Percentiles rank a stretch among this genome's conserved stretches.
Conservation (phyloP, 1,284 basidiomycete species). For the Ceratobasidium sp. region DNA sequence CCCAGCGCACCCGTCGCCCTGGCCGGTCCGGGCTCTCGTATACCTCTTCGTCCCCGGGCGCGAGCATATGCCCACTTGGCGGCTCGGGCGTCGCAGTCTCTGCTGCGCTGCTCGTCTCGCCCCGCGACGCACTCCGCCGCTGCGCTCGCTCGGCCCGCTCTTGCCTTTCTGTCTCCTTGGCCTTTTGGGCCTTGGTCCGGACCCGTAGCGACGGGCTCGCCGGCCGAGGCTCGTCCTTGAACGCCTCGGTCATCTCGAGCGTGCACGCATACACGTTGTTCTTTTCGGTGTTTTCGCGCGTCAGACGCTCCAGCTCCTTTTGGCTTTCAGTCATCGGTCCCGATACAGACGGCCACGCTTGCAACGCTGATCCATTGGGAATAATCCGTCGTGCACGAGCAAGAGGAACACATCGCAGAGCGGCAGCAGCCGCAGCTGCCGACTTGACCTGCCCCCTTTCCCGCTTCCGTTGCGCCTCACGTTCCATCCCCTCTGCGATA, state of each 20-base stretch:
- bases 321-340: slow-evolving; percentile 11
- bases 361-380: slow-evolving; percentile 11
- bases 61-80: neutral
- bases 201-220: slow-evolving; percentile 36
- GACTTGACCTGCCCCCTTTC: slow-evolving; percentile 48
- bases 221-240: slow-evolving; percentile 20
- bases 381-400: slow-evolving; percentile 18
- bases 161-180: slow-evolving; percentile 17
- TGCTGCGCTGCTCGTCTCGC: neutral
- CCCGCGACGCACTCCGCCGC: slow-evolving; percentile 28
- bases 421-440: slow-evolving; percentile 49
- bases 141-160: slow-evolving; percentile 34
- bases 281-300: slow-evolving; percentile 18
- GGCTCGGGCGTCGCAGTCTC: neutral
- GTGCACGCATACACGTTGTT: slow-evolving; percentile 9
- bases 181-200: slow-evolving; percentile 39
- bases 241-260: slow-evolving; percentile 13
- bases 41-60: slow-evolving; percentile 15
- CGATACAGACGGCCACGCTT: slow-evolving; percentile 6
- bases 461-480: slow-evolving; percentile 28
- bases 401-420: slow-evolving; percentile 34
- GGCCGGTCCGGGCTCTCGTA: neutral
- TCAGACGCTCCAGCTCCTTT: slow-evolving; percentile 24
- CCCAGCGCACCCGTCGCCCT: slow-evolving; percentile 27
- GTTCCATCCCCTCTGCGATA: slow-evolving; percentile 23